Base-by-base conservation (phyloP, 257 asterid genomes). In the Petunia axillaris region DNA sequence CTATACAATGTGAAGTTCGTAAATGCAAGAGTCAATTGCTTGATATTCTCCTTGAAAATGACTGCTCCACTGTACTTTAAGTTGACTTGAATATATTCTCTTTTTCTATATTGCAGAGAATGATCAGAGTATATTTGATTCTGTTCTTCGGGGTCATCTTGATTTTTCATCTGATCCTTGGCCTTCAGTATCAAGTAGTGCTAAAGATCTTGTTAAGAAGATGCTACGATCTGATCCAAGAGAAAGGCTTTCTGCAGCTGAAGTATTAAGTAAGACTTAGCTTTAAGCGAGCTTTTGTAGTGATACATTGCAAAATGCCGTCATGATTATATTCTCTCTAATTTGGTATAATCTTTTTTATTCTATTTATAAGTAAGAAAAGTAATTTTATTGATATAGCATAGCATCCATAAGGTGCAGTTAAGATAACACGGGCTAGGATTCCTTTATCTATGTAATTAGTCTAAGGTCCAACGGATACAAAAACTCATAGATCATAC, bases 131-230 rank as follows among this genome's bases (percentile, higher is more conserved):
- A 94, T 96, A 68, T 96, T 96, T 79, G 98, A 94, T 83, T 89
- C 98, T 65, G 85, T 94, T 77, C 79, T 86, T 57, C 91, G 93
- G 5, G 98, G 99, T 68, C 93, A 93, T 87, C 90, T 95, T 6
- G 97, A 93, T 87, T 93, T 95, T 74, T 88, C 85, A 64, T 89
- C 94, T 6, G 93, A 88, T 36, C 99, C 99, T 59, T 96, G 99
- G 99, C 98, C 98, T 74, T 89, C 94, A 40, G 88, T 96, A 88
- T 94, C 99, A n/a, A 90, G 83, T 80, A 96, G 99, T 78, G 99
- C 98, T 70, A 96, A 92, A 86, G 98, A 94, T 82, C 98, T 96
- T 50, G 97, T 96, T 80, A 92, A 93, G 94, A 96, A 91, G 92
- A 96, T 96, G 99, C 92, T 96, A 75, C 90, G 85, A 39, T 86